These are phyloP conservation scores for Penicillium sp. DNA, from an alignment of 2,329 filamentous ascomycete genomes.

Conservation along the genomic window DNA sequence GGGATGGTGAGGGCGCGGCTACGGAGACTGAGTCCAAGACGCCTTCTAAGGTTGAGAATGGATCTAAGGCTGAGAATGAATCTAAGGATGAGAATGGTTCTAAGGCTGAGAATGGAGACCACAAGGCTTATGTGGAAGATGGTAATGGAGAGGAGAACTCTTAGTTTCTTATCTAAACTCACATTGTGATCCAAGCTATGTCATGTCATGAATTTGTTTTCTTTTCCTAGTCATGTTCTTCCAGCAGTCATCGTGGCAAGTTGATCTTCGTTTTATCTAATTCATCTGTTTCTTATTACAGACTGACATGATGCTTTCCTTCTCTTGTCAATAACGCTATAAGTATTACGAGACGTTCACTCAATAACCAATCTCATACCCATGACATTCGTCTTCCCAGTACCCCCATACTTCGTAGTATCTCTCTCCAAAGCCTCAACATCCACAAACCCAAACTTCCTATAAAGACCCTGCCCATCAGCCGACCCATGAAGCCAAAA, in stretches of 20 bases:
- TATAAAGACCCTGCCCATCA: slow-evolving; percentile 27
- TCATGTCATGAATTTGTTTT: not conserved
- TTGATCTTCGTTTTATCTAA: not conserved
- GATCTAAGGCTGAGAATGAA: not conserved
- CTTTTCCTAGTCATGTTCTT: not conserved
- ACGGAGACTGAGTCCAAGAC: slow-evolving; percentile 18
- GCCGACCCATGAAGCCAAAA: slow-evolving; percentile 27
- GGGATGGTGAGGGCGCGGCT: not conserved
- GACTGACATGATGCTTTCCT: too few species aligned
- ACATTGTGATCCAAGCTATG: not conserved
- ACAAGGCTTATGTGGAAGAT: not conserved
- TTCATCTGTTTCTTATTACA: too few species aligned
- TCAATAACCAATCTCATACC: slow-evolving; percentile 13
- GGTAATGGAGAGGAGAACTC: not conserved
- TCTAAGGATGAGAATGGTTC: not conserved
- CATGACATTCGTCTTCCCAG: not conserved
- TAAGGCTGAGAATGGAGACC: not conserved
- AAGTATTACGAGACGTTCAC: too few species aligned
- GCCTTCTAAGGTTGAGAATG: not conserved
- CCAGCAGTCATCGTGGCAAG: not conserved
- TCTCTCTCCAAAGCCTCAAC: slow-evolving; percentile 12
- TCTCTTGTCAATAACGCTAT: too few species aligned
- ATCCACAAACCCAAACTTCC: slow-evolving; percentile 29
- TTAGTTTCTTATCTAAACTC: not conserved
- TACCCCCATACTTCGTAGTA: slow-evolving; percentile 17